Conservation (phyloP, 2,329 filamentous ascomycete genomes). For the Hypomyces rosellus region DNA sequence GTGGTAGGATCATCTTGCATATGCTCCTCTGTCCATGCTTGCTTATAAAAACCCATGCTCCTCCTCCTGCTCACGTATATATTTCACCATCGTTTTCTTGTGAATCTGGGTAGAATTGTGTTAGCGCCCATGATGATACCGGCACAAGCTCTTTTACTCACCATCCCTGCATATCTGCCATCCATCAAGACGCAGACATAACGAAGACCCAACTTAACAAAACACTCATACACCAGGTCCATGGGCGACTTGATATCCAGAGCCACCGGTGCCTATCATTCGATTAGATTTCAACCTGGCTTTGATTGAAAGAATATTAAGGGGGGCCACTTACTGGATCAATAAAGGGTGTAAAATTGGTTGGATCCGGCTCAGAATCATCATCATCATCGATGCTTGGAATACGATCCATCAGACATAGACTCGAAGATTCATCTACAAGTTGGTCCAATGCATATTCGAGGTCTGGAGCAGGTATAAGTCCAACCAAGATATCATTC, state of each 20-base stretch:
- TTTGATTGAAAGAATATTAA: no score
- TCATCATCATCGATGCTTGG: constrained; percentile 58
- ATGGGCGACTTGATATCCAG: constrained; percentile 86
- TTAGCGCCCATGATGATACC: background rate
- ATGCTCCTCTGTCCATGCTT: background rate
- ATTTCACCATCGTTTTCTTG: constrained; percentile 95
- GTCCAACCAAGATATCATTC: constrained; percentile 71
- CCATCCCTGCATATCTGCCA: constrained; percentile 82
- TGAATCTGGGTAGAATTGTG: constrained; percentile 52
- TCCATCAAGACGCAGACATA: constrained; percentile 87
- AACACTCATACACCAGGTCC: constrained; percentile 94
- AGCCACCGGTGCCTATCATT: constrained; percentile 66
- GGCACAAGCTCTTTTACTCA: constrained; percentile 36
- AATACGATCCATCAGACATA: constrained; percentile 77
- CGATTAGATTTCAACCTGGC: constrained; percentile 12
- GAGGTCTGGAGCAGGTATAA: constrained; percentile 90
- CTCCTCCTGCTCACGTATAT: constrained; percentile 77
- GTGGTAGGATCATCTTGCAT: background rate
- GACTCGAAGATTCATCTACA: constrained; percentile 61
- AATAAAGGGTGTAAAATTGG: constrained; percentile 85
- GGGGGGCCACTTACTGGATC: constrained; percentile 59
- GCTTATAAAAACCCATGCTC: constrained; percentile 15
- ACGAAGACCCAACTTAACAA: constrained; percentile 84
- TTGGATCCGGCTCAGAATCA: constrained; percentile 53
- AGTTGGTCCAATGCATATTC: constrained; percentile 88